These are phyloP conservation scores for Hanseniaspora clermontiae DNA, from an alignment of 805 yeast species.

Conservation along the genomic window DNA sequence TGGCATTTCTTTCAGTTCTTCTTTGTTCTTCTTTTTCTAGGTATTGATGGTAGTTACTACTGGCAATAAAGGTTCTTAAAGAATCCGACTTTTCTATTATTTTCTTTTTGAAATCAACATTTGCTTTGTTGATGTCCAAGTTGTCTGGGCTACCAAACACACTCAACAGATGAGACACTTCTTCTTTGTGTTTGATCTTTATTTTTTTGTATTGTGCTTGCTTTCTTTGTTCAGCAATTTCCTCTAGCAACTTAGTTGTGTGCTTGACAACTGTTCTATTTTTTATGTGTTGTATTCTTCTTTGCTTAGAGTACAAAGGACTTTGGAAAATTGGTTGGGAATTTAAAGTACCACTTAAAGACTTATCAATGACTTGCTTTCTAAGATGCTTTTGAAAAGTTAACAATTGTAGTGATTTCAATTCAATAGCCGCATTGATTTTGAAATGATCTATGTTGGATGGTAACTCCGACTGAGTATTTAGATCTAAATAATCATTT, in stretches of 20 bases:
- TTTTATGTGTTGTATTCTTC: slow-evolving; percentile 54
- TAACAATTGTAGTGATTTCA: slow-evolving; percentile 52
- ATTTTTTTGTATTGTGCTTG: slow-evolving; percentile 45
- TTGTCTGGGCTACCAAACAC: slow-evolving; percentile 29
- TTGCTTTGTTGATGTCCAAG: slow-evolving; percentile 26
- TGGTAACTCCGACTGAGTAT: slow-evolving; percentile 35
- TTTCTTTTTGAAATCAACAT: slow-evolving; percentile 23
- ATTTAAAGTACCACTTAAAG: slow-evolving; percentile 39
- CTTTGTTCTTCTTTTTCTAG: slow-evolving; percentile 66
- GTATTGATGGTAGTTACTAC: slow-evolving; percentile 31
- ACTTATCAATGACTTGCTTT: slow-evolving; percentile 39
- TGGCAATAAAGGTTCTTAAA: background rate
- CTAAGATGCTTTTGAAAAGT: slow-evolving; percentile 61
- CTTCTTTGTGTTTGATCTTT: slow-evolving; percentile 25
- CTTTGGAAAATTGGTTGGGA: slow-evolving; percentile 29
- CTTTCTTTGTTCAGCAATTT: slow-evolving; percentile 47
- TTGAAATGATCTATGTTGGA: slow-evolving; percentile 45
- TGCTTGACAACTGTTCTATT: slow-evolving; percentile 59
- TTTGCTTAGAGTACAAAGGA: slow-evolving; percentile 51
- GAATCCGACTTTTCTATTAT: slow-evolving; percentile 18
- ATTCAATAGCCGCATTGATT: slow-evolving; percentile 53
- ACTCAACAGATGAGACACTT: slow-evolving; percentile 37
- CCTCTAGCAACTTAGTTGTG: slow-evolving; percentile 64
- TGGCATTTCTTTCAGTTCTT: slow-evolving; percentile 68
- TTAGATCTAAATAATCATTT: slow-evolving; percentile 32